phyloP scores from a whole-genome alignment of 2,329 filamentous ascomycete genomes.

The Phyllosticta citrichinensis region DNA sequence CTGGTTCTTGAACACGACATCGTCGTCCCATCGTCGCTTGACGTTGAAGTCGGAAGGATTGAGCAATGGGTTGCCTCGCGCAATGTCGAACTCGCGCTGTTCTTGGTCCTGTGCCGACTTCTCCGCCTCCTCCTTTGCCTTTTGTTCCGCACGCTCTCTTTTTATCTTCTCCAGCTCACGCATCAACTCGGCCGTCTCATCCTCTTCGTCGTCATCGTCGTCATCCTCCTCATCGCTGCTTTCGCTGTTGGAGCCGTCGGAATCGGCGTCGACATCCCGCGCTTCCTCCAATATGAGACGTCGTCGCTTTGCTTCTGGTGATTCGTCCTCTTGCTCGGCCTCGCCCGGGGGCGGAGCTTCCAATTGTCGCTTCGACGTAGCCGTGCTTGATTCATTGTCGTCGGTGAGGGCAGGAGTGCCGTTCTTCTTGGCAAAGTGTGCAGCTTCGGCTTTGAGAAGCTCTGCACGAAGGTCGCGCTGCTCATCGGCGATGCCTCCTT shows the following conservation, averaged over 20 bases:
- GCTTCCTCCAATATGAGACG: slow-evolving; percentile 75
- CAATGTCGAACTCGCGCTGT: slow-evolving; percentile 77
- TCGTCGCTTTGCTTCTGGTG: slow-evolving; percentile 71
- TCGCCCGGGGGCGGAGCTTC: slow-evolving; percentile 18
- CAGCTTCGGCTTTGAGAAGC: slow-evolving; percentile 77
- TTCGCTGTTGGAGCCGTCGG: slow-evolving; percentile 50
- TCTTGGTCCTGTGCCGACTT: slow-evolving; percentile 73
- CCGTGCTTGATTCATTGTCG: slow-evolving; percentile 28
- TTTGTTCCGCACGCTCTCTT: slow-evolving; percentile 69
- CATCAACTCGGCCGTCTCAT: slow-evolving; percentile 81
- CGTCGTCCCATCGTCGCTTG: slow-evolving; percentile 90
- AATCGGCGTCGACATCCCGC: slow-evolving; percentile 76
- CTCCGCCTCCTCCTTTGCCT: slow-evolving; percentile 74
- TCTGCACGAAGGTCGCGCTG: slow-evolving; percentile 79
- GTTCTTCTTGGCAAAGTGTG: slow-evolving; percentile 77
- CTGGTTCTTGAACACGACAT: slow-evolving; percentile 99
- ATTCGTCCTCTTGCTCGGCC: slow-evolving; percentile 45
- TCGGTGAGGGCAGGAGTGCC: slow-evolving; percentile 47
- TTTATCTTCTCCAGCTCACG: slow-evolving; percentile 92
- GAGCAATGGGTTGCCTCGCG: slow-evolving; percentile 81
- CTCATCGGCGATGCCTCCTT: slow-evolving; percentile 71
- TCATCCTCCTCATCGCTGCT: slow-evolving; percentile 43
- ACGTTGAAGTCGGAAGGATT: slow-evolving; percentile 83
- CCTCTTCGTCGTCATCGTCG: slow-evolving; percentile 49
- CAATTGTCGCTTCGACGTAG: slow-evolving; percentile 48